Evolutionary conservation across 73 alveolate genomes (phyloP).

Genomic region (Paramecium pentaurelia): DNA sequence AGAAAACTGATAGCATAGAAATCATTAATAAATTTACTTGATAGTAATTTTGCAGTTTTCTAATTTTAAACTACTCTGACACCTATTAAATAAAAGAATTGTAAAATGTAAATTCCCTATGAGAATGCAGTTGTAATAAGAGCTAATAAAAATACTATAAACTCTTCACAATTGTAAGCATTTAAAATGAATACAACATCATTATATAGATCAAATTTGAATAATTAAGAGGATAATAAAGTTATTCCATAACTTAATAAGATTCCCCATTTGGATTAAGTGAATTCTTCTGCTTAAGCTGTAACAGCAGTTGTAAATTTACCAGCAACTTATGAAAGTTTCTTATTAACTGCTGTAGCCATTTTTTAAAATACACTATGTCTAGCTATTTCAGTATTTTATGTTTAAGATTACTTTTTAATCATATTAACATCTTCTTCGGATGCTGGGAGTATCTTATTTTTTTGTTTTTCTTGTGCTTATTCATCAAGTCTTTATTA

Average conservation of each 20-base stretch:
- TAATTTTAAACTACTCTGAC: not conserved
- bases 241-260: not conserved
- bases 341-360: not conserved
- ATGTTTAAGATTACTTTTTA: not conserved
- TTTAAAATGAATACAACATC: conserved; percentile 35
- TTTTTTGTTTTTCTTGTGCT: not conserved
- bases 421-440: not conserved
- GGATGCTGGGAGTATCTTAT: not conserved
- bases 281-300: not conserved
- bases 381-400: not conserved
- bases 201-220: conserved; percentile 35
- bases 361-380: not conserved
- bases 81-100: not conserved
- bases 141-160: not conserved
- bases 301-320: not conserved
- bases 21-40: conserved; percentile 39
- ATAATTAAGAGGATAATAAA: not conserved
- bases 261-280: not conserved
- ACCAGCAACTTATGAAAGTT: not conserved
- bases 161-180: conserved; percentile 41
- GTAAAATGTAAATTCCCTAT: not conserved
- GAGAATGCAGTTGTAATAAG: not conserved
- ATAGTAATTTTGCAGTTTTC: conserved; percentile 11
- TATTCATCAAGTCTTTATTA: not conserved
- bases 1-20: conserved; percentile 3